These are phyloP conservation scores for Carex littledalei DNA, from an alignment of 176 grass and related monocot species.

Conservation along the genomic window DNA sequence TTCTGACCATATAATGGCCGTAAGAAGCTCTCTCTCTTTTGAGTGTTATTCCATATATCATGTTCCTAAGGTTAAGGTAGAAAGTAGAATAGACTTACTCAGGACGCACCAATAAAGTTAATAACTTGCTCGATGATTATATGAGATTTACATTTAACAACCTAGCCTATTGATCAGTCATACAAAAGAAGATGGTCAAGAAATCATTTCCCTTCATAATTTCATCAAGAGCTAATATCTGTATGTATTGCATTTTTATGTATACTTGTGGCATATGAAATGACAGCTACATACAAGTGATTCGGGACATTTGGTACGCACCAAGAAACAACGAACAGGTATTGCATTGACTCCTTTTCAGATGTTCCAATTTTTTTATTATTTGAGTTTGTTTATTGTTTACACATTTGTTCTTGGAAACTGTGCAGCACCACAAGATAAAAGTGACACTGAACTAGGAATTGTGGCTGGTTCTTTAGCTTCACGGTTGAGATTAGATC, in stretches of 20 bases:
- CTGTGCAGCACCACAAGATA: slow-evolving; percentile 34
- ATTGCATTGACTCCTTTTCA: slow-evolving; percentile 2
- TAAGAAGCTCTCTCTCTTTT: slow-evolving; percentile 29
- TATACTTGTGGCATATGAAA: slow-evolving; percentile 2
- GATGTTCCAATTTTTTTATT: slow-evolving; percentile 10
- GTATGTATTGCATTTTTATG: slow-evolving; percentile 2
- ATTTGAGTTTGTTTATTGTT: slow-evolving; percentile 14
- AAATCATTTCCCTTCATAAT: background rate
- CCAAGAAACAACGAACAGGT: slow-evolving; percentile 65
- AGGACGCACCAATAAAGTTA: background rate
- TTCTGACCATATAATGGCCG: slow-evolving; percentile 84
- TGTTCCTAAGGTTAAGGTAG: background rate
- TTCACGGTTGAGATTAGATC: slow-evolving; percentile 63
- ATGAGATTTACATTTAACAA: background rate
- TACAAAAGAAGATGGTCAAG: background rate
- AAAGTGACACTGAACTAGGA: slow-evolving; percentile 12
- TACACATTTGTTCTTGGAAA: slow-evolving; percentile 20
- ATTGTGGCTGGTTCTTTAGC: slow-evolving; percentile 29
- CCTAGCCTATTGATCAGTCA: background rate
- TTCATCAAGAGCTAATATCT: background rate
- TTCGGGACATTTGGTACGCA: slow-evolving; percentile 12
- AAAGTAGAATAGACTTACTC: background rate
- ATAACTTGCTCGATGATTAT: background rate
- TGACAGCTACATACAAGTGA: slow-evolving; percentile 64
- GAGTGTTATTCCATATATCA: background rate